Conservation (phyloP, 2,329 filamentous ascomycete species). For the Penicillium sp. region DNA sequence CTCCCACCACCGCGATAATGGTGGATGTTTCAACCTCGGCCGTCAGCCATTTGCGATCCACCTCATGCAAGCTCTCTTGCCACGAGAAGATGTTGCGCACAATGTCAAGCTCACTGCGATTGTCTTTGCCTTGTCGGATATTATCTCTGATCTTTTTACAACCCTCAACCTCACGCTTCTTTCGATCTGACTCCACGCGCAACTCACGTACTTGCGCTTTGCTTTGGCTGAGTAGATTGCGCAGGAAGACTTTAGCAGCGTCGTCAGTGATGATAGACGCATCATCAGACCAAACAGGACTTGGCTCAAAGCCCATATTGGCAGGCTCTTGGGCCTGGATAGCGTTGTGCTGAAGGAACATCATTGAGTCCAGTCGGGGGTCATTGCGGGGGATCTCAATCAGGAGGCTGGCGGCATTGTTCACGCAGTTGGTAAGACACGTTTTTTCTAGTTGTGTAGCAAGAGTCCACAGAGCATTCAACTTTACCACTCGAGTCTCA, state of each 20-base stretch:
- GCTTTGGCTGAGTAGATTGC: slow-evolving; percentile 88
- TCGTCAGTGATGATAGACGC: slow-evolving; percentile 84
- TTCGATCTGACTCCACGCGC: slow-evolving; percentile 79
- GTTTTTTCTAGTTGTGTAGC: slow-evolving; percentile 77
- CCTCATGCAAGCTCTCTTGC: slow-evolving; percentile 80
- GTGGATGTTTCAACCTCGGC: slow-evolving; percentile 92
- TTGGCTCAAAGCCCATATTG: slow-evolving; percentile 86
- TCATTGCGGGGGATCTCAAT: slow-evolving; percentile 84
- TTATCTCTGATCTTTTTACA: slow-evolving; percentile 71
- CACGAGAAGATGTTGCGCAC: slow-evolving; percentile 79
- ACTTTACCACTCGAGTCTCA: slow-evolving; percentile 78
- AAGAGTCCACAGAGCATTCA: slow-evolving; percentile 82
- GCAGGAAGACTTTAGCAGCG: slow-evolving; percentile 80
- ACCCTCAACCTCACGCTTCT: slow-evolving; percentile 78
- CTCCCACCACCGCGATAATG: slow-evolving; percentile 86
- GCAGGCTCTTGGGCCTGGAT: slow-evolving; percentile 77
- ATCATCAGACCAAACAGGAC: slow-evolving; percentile 96
- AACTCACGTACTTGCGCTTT: slow-evolving; percentile 80
- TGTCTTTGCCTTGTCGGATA: slow-evolving; percentile 79
- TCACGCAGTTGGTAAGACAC: slow-evolving; percentile 72
- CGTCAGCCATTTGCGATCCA: slow-evolving; percentile 79
- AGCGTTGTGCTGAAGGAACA: slow-evolving; percentile 95
- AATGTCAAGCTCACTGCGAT: slow-evolving; percentile 82
- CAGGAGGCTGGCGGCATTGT: slow-evolving; percentile 69
- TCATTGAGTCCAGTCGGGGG: slow-evolving; percentile 89